phyloP scores from a whole-genome alignment of 169 alveolate species.

The Eimeria maxima region DNA sequence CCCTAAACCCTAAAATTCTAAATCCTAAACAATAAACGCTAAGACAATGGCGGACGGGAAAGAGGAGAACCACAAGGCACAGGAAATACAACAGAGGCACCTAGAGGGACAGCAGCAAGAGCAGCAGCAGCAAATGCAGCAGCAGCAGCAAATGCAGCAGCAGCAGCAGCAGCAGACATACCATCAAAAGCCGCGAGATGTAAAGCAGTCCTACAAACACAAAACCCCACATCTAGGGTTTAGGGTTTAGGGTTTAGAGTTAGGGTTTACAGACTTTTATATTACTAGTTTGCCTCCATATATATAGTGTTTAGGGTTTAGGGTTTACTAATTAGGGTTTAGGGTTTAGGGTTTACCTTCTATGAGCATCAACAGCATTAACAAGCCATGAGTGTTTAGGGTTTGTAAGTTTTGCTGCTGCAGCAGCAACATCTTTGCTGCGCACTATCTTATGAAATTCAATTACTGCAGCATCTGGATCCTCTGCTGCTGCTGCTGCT shows the following conservation, averaged over 20 bases:
- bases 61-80: too few species aligned
- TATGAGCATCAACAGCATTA: background rate
- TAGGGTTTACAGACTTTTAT: too few species aligned
- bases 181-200: conserved; percentile 68
- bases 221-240: background rate
- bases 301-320: too few species aligned
- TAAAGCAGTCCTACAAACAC: conserved; percentile 39
- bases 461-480: background rate
- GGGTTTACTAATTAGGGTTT: too few species aligned
- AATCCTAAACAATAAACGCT: too few species aligned
- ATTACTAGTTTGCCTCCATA: too few species aligned
- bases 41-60: too few species aligned
- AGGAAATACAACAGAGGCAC: background rate
- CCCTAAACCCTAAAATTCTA: too few species aligned
- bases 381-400: background rate
- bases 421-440: background rate
- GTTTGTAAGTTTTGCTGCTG: too few species aligned
- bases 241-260: too few species aligned
- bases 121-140: background rate
- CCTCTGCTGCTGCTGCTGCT: background rate
- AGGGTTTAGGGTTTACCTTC: conserved; percentile 15
- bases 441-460: background rate
- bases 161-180: too few species aligned
- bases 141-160: too few species aligned
- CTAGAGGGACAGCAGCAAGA: background rate